Conservation (phyloP, 1,139 yeast species). For the Casaregolazyma suthepensis region DNA sequence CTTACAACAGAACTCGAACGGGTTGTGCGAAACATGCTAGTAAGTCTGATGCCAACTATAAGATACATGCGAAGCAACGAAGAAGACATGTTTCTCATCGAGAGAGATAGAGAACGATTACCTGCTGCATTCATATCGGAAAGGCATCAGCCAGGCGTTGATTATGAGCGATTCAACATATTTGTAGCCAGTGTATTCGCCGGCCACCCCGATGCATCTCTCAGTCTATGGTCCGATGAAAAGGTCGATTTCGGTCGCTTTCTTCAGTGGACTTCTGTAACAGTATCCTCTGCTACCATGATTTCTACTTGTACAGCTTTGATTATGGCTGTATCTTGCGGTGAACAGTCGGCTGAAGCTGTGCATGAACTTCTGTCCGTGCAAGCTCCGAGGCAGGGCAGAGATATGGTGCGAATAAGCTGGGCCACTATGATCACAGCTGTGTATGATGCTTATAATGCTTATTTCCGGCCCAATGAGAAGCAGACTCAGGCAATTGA, state of each 20-base stretch:
- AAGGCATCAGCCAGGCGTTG: conserved; percentile 56
- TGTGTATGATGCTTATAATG: conserved; percentile 4
- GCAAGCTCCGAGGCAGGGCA: conserved; percentile 1
- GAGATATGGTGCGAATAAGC: conserved; percentile 5
- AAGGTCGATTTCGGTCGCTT: conserved; percentile 66
- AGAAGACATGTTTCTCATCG: conserved; percentile 63
- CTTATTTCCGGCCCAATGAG: not conserved
- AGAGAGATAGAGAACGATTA: conserved; percentile 11
- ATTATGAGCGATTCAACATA: conserved; percentile 79
- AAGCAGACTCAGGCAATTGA: conserved; percentile 46
- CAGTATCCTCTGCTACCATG: conserved; percentile 34
- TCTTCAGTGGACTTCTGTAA: conserved; percentile 71
- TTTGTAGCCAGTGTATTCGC: conserved; percentile 67
- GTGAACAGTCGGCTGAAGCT: conserved; percentile 35
- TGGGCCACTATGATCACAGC: conserved; percentile 5
- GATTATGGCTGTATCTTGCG: conserved; percentile 66
- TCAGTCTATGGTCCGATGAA: conserved; percentile 67
- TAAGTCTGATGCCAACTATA: conserved; percentile 70
- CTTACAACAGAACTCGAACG: conserved; percentile 25
- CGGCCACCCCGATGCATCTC: conserved; percentile 52
- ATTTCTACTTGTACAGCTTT: conserved; percentile 76
- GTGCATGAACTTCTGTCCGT: conserved; percentile 7
- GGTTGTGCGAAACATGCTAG: conserved; percentile 57
- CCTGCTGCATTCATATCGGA: conserved; percentile 35
- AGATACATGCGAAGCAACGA: conserved; percentile 79